Evolutionary conservation across 345 rosid species (phyloP), one percentile per base, ranked within the genome.

Genomic region (Bruguiera gymnorhiza): DNA sequence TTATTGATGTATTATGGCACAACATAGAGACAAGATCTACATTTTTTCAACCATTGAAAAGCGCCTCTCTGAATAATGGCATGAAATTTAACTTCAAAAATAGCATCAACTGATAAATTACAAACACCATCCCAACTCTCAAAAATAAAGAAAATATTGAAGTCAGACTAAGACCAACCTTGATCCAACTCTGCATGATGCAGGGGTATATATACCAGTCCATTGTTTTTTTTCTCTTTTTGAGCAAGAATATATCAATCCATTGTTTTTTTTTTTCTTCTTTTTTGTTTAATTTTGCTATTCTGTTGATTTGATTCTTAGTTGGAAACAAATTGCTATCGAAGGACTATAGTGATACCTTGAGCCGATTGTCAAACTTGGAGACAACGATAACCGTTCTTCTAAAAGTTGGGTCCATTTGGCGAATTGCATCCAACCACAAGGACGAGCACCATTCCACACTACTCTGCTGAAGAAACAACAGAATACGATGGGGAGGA

Each of bases 391-490:
- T 89, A 19, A 87, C 75, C 1, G 98, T 90, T 72, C 99, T 88
- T 16, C 89, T 81, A 65, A 95, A 90, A 50, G 80, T 83, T 5
- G 98, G 96, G 85, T 95, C 99, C 69, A 95, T 95, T 60, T 92
- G 98, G 32, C 91, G 91, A 73, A 95, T 79, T 8, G 88, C 79
- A 83, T 95, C 99, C 72, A 95, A 75, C 99, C 99, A 95, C 81
- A 95, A 73, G 0, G 99, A 95, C 11, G 98, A 95, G 64, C 99
- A 95, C 99, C 98, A 95, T 26, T 92, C 99, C 36, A 95, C 99
- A 70, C 99, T 90, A 67, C 98, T 95, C 77, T 95, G 99, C 77
- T 95, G 98, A 70, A 92, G 94, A 74, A 95, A 95, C 80, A 95
- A 58, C 56, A 95, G 84, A 73, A 95, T 86, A 21, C 96, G 91